Evolutionary conservation across 352 stramenopile species (phyloP).

Genomic region (Pythium phragmitis): DNA sequence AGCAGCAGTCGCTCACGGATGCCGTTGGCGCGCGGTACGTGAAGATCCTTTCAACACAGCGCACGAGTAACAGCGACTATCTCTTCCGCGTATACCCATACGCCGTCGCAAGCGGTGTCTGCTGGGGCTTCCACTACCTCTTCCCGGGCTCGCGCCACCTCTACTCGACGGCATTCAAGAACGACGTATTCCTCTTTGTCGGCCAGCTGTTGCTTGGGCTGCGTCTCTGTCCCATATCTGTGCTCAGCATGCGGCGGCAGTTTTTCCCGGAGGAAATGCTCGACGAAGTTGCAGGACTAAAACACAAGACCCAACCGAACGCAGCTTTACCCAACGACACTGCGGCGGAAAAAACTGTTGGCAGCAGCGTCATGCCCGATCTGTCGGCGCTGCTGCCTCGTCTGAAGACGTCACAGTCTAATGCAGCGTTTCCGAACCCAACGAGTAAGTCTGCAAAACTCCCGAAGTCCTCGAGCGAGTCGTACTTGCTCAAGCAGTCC

Average conservation of each 20-base stretch:
- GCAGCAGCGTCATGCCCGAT: constrained; percentile 23
- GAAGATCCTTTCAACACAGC: constrained; percentile 71
- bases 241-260: constrained; percentile 66
- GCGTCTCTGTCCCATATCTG: constrained; percentile 58
- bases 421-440: background rate
- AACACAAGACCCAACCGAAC: constrained; percentile 30
- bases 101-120: constrained; percentile 71
- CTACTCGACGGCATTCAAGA: constrained; percentile 85
- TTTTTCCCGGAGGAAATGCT: constrained; percentile 78
- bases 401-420: constrained; percentile 21
- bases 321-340: background rate
- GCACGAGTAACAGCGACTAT: constrained; percentile 72
- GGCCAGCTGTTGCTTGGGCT: constrained; percentile 70
- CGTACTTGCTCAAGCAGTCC: constrained; percentile 48
- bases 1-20: constrained; percentile 71
- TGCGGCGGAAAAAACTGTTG: background rate
- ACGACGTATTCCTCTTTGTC: constrained; percentile 72
- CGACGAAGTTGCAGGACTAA: constrained; percentile 41
- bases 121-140: constrained; percentile 86
- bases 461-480: constrained; percentile 48
- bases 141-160: constrained; percentile 86
- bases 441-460: constrained; percentile 5
- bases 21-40: constrained; percentile 77
- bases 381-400: constrained; percentile 28
- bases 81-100: constrained; percentile 90